Conservation (phyloP, 108 stramenopile genomes). For the Nitzschia palea region DNA sequence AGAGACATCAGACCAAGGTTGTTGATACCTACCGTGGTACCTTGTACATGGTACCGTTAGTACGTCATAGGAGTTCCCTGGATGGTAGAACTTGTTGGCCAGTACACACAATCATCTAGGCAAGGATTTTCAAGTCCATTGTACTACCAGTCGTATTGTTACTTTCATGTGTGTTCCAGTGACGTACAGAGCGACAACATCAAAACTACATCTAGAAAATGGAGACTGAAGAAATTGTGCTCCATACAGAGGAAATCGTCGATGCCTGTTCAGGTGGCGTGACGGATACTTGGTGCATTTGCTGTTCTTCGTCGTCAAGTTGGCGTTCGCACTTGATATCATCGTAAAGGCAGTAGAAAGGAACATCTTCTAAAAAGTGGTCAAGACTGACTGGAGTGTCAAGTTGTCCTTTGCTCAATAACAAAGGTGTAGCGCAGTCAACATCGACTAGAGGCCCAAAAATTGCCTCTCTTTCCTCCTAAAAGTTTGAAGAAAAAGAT, state of each 20-base stretch:
- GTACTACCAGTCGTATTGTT: too few relatives aligned
- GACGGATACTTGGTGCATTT: not conserved
- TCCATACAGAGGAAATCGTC: not conserved
- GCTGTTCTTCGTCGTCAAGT: not conserved
- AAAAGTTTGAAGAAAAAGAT: not conserved
- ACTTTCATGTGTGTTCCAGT: too few relatives aligned
- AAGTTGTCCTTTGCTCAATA: slow-evolving; percentile 23
- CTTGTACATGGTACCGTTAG: too few relatives aligned
- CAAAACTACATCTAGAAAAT: slow-evolving; percentile 2
- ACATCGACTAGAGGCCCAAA: slow-evolving; percentile 4
- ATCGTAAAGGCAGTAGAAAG: slow-evolving; percentile 38
- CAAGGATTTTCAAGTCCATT: too few relatives aligned
- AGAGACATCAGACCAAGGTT: too few relatives aligned
- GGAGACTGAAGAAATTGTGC: not conserved
- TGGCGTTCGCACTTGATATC: slow-evolving; percentile 11
- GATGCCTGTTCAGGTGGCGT: not conserved
- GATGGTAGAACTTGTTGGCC: too few relatives aligned
- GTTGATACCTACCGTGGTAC: too few relatives aligned
- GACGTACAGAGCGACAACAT: too few relatives aligned
- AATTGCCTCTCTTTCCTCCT: slow-evolving; percentile 9
- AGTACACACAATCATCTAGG: too few relatives aligned
- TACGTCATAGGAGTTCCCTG: too few relatives aligned
- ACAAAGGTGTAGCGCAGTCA: slow-evolving; percentile 18
- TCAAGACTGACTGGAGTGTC: slow-evolving; percentile 10
- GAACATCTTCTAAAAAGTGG: slow-evolving; percentile 30